These are phyloP conservation scores for Lyophyllum decastes DNA, from an alignment of 768 basidiomycete genomes.

Conservation along the genomic window DNA sequence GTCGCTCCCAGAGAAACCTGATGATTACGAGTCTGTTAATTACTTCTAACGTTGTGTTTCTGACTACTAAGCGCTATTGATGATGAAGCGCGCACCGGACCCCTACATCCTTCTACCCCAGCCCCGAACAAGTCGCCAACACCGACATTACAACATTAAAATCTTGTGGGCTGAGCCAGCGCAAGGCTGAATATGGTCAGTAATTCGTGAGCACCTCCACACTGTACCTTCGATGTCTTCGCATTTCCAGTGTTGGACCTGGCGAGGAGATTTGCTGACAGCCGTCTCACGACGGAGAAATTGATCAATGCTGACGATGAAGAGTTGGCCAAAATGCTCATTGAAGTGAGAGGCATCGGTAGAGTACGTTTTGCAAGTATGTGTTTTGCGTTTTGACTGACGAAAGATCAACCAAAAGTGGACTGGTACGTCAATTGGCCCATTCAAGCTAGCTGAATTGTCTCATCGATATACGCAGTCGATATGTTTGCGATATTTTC, in stretches of 20 bases:
- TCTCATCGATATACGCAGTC: constrained; percentile 41
- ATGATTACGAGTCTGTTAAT: constrained; percentile 45
- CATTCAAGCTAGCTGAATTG: background rate
- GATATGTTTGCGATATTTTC: constrained; percentile 95
- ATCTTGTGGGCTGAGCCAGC: constrained; percentile 73
- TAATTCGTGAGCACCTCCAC: constrained; percentile 5
- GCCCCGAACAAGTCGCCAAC: constrained; percentile 64
- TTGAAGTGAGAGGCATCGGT: constrained; percentile 80
- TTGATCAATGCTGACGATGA: constrained; percentile 74
- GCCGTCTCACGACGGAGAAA: constrained; percentile 73
- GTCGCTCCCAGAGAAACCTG: constrained; percentile 66
- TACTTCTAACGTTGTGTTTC: constrained; percentile 4
- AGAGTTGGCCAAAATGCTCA: constrained; percentile 72
- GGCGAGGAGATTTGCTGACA: constrained; percentile 78
- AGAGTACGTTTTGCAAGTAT: constrained; percentile 47
- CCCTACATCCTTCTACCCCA: constrained; percentile 61
- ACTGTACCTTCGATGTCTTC: background rate
- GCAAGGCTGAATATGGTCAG: constrained; percentile 92
- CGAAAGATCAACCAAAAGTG: constrained; percentile 38
- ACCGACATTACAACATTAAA: constrained; percentile 61
- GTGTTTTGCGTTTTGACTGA: background rate
- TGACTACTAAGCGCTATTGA: background rate
- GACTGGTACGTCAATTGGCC: constrained; percentile 49
- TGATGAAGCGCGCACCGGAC: constrained; percentile 20
- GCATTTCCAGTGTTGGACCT: constrained; percentile 65